Evolutionary conservation across 768 basidiomycete genomes (phyloP).

Genomic region (Xanthoconium purpureum): DNA sequence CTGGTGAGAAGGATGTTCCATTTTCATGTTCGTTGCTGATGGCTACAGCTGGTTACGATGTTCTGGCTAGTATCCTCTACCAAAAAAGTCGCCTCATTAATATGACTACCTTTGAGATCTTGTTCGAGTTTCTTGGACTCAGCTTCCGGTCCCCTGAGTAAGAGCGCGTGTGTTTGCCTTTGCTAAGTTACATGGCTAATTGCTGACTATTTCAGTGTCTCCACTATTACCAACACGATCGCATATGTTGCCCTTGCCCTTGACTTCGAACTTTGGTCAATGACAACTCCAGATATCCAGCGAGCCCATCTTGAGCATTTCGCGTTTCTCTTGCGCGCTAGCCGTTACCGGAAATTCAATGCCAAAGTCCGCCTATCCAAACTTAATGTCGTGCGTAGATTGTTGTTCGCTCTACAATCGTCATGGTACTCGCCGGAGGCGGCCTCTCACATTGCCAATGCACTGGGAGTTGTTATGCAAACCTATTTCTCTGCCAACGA

Average conservation of each 20-base stretch:
- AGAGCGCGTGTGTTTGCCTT: slow-evolving; percentile 21
- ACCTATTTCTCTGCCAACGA: slow-evolving; percentile 71
- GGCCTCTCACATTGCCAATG: slow-evolving; percentile 49
- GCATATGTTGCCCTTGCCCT: slow-evolving; percentile 84
- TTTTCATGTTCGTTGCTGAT: slow-evolving; percentile 3
- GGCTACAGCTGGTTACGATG: slow-evolving; percentile 77
- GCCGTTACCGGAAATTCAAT: slow-evolving; percentile 77
- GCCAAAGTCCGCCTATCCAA: slow-evolving; percentile 69
- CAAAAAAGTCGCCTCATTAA: slow-evolving; percentile 74
- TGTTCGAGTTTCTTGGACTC: slow-evolving; percentile 85
- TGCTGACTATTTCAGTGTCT: slow-evolving; percentile 49
- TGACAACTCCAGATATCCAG: slow-evolving; percentile 68
- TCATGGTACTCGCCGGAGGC: slow-evolving; percentile 64
- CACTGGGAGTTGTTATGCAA: slow-evolving; percentile 58
- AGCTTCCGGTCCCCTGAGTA: slow-evolving; percentile 82
- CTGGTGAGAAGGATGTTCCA: slow-evolving; percentile 53
- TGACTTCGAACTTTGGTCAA: slow-evolving; percentile 89
- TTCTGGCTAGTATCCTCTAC: slow-evolving; percentile 70
- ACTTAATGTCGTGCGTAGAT: slow-evolving; percentile 63
- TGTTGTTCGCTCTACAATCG: slow-evolving; percentile 81
- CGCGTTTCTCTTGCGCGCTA: slow-evolving; percentile 63
- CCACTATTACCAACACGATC: slow-evolving; percentile 76
- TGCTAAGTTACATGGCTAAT: neutral
- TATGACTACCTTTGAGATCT: slow-evolving; percentile 72
- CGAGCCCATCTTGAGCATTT: slow-evolving; percentile 80